Evolutionary conservation across 2,329 filamentous ascomycete species (phyloP), one percentile per base, ranked within the genome.

Genomic region (Colletotrichum lentis): DNA sequence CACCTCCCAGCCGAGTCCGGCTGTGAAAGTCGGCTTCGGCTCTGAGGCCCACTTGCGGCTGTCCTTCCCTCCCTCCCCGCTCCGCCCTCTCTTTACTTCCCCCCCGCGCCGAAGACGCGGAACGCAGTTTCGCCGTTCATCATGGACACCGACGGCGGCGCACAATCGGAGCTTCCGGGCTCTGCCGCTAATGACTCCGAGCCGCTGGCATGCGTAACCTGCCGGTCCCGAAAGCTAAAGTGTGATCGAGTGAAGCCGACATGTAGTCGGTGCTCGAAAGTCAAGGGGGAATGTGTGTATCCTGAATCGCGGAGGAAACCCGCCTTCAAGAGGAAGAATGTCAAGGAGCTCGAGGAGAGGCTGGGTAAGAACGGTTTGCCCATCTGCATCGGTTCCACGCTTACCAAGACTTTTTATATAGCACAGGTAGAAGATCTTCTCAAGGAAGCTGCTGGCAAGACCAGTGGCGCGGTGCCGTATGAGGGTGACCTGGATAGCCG

Each of bases 291-390:
- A 61, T 97, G 95, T 79, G 86, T 91, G 64, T 97, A 97, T 78
- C 94, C 96, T 69, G 93, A 96, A 80, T 91, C 94, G 64, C 86
- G 94, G 75, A 90, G 93, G 80, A 97, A 97, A 81, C 92, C 93
- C 63, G 91, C 93, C 5, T 91, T 92, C 22, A 97, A 96, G 82
- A 85, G 94, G 74, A 90, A 92, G 72, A 97, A 97, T 78, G 94
- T 97, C 70, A 96, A 92, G 81, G 91, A 96, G 76, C 82, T 97
- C 65, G 95, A 97, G 78, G 93, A 93, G 71, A 87, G 95, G 75
- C 82, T 97, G 76, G 91, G 92, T 96, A 87, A 72, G 82, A 14
- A 12, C 20, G 22, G 24, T 6, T 6, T 47, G 11, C 31, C 7
- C 11, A 11, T 18, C 11, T 20, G 31, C 31, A 16, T 62, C 14